phyloP scores from a whole-genome alignment of 2,329 filamentous ascomycete genomes.

The Neurospora crassa region DNA sequence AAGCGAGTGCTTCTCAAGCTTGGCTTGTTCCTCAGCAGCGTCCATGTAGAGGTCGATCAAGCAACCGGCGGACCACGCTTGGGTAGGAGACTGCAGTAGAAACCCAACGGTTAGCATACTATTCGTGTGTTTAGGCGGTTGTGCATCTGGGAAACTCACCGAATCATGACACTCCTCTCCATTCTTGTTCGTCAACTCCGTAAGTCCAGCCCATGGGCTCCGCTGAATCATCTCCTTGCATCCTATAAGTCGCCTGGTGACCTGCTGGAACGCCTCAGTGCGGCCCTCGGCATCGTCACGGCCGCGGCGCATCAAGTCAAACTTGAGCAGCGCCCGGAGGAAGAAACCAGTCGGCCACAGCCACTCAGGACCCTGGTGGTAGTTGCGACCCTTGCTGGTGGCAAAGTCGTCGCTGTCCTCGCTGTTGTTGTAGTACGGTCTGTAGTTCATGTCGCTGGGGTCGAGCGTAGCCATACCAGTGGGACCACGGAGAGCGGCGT shows the following conservation, averaged over 20 bases:
- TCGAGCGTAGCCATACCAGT: conserved; percentile 95
- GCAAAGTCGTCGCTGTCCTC: conserved; percentile 88
- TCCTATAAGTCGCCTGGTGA: conserved; percentile 69
- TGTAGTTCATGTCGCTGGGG: conserved; percentile 84
- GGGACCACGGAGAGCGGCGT: conserved; percentile 71
- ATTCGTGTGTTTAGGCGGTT: background rate
- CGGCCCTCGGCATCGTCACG: conserved; percentile 48
- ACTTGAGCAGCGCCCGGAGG: conserved; percentile 80
- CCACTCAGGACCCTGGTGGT: conserved; percentile 98
- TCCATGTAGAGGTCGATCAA: conserved; percentile 96
- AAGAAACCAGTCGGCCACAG: conserved; percentile 97
- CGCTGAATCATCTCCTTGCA: conserved; percentile 78
- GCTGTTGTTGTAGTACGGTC: conserved; percentile 88
- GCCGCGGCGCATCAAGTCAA: conserved; percentile 67
- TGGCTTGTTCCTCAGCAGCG: conserved; percentile 48
- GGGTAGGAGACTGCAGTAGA: conserved; percentile 65
- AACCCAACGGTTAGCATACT: background rate
- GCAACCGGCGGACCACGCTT: conserved; percentile 93
- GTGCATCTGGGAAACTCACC: conserved; percentile 41
- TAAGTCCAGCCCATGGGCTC: conserved; percentile 80
- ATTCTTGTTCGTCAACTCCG: conserved; percentile 86
- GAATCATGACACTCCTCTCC: conserved; percentile 81
- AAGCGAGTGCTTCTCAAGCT: conserved; percentile 14
- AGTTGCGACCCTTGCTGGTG: conserved; percentile 90
- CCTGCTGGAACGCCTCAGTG: conserved; percentile 88